Percentiles rank a stretch among this genome's conserved stretches.
phyloP scores from a whole-genome alignment of 2,329 filamentous ascomycete genomes.

The Aspergillus sojae region DNA sequence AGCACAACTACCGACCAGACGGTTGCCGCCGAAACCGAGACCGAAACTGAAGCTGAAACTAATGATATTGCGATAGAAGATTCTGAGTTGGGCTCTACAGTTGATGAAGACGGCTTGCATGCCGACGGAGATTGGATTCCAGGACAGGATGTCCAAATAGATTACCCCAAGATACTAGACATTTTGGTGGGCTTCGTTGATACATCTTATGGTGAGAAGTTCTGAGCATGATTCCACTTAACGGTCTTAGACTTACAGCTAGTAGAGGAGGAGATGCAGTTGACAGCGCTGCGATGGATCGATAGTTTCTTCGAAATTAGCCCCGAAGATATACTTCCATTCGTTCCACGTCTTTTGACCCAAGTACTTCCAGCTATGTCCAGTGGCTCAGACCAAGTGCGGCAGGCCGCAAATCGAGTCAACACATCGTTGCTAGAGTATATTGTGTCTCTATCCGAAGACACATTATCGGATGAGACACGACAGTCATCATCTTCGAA shows the following conservation, averaged over 20 bases:
- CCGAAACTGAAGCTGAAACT: slow-evolving; percentile 26
- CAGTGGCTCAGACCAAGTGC: slow-evolving; percentile 84
- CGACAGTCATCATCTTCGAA: slow-evolving; percentile 42
- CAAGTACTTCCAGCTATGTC: slow-evolving; percentile 94
- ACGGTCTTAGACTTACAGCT: slow-evolving; percentile 3
- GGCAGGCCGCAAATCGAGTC: slow-evolving; percentile 83
- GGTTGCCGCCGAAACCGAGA: slow-evolving; percentile 34
- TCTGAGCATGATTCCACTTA: neutral
- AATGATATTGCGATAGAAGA: slow-evolving; percentile 61
- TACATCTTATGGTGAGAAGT: slow-evolving; percentile 67
- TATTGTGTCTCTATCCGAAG: slow-evolving; percentile 85
- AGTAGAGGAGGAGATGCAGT: slow-evolving; percentile 82
- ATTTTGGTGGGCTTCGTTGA: slow-evolving; percentile 90
- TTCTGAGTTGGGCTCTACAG: slow-evolving; percentile 46
- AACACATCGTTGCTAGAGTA: slow-evolving; percentile 93
- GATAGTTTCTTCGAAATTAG: slow-evolving; percentile 97
- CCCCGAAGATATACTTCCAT: slow-evolving; percentile 91
- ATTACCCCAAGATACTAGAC: slow-evolving; percentile 87
- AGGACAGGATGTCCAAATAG: slow-evolving; percentile 93
- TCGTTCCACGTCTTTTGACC: slow-evolving; percentile 87
- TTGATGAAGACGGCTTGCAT: slow-evolving; percentile 59
- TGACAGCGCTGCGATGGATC: slow-evolving; percentile 92
- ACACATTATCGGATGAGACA: slow-evolving; percentile 49
- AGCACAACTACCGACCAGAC: slow-evolving; percentile 58
- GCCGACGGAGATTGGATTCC: slow-evolving; percentile 95